A percentile compares a stretch with the other conserved stretches of the same genome.
Evolutionary conservation across 495 filamentous ascomycete genomes (phyloP).

Genomic region (Hyaloscypha finlandica): DNA sequence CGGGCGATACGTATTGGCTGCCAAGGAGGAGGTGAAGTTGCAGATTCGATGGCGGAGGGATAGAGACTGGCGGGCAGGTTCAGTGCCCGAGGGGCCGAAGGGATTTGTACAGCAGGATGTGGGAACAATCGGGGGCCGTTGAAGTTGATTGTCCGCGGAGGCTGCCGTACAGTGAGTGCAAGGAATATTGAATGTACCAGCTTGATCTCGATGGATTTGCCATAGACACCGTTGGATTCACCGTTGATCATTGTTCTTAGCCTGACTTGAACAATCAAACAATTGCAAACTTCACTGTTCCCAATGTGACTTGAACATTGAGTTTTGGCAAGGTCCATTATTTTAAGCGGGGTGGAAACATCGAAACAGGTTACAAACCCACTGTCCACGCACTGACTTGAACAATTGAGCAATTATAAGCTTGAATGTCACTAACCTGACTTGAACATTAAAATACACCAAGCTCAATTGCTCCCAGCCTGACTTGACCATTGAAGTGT

Average conservation of each 20-base stretch:
- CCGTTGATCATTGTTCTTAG: no score
- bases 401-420: background rate
- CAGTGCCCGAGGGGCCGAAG: background rate
- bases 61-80: constrained; percentile 24
- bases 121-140: background rate
- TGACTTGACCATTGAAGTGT: no score
- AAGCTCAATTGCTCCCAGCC: no score
- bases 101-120: background rate
- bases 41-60: constrained; percentile 23
- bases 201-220: background rate
- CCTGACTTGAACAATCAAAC: no score
- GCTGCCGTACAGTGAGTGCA: background rate
- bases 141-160: background rate
- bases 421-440: background rate
- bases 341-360: no score
- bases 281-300: no score
- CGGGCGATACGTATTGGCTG: constrained; percentile 20
- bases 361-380: no score
- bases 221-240: background rate
- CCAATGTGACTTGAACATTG: no score
- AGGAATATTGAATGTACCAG: no score
- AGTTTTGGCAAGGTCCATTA: no score
- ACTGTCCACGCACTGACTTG: no score
- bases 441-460: no score
- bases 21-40: constrained; percentile 10